Base-by-base conservation (phyloP, 176 grass and related monocot species). In the Carex scoparia region DNA sequence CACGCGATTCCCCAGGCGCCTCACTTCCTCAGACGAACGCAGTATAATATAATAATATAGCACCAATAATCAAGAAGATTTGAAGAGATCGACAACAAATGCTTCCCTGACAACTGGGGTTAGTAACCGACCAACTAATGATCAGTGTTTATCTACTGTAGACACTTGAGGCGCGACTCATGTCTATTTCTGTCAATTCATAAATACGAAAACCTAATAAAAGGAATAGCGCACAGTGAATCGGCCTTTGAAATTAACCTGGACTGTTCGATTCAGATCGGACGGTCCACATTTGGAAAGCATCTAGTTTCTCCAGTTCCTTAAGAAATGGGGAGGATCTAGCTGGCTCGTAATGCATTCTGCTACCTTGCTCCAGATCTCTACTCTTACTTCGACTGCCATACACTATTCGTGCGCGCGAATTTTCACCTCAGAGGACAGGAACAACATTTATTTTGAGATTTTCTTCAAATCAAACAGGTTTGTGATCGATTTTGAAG, bases 401-500 rank as follows among this genome's bases (percentile, higher is more conserved):
- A 11, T 18, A 61, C 31, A 63, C 59, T 61, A 4, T 64, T 64
- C 4, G 1, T 81, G 33, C 59, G 32, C 18, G 55, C 61, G 57
- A 49, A 65, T 44, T 81, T 80, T 27, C 57, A 42, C 11, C 56
- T n/a, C 30, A 42, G 55, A 59, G 12, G 12, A 64, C 4, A 54
- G 23, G 38, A 69, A 16, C 31, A 12, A 49, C 42, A 83, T 83
- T 83, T 69, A 65, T 54, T 42, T 28, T 62, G 3, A n/a, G 32
- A 82, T 65, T 46, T 82, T 66, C 14, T 31, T 62, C 31, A 7
- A 63, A 44, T 74, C 18, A 10, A 18, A 63, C 5, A 65, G 79
- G 79, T 82, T 82, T 46, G 79, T 46, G 60, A 63, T 82, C 61
- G 60, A 82, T 82, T 82, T 82, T 82, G 35, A 2, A 65, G 60